Percentiles rank a stretch among this genome's conserved stretches.
phyloP scores from a whole-genome alignment of 805 yeast genomes.

The Candida sanyiensis region DNA sequence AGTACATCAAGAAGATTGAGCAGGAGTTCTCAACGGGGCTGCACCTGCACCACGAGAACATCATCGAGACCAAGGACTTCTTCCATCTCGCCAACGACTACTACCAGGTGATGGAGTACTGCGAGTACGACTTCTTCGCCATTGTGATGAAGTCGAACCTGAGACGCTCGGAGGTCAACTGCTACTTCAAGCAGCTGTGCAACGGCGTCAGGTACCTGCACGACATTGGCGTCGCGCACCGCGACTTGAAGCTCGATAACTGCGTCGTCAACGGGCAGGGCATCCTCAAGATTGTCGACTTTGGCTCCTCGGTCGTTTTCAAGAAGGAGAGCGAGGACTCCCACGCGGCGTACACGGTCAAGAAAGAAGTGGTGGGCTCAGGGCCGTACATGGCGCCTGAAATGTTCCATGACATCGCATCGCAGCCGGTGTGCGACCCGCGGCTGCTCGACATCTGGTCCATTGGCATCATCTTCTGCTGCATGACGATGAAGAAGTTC shows the following conservation, averaged over 20 bases:
- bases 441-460: slow-evolving; percentile 82
- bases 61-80: slow-evolving; percentile 65
- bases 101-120: slow-evolving; percentile 80
- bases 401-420: slow-evolving; percentile 45
- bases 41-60: slow-evolving; percentile 74
- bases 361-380: slow-evolving; percentile 56
- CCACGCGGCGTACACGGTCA: slow-evolving; percentile 39
- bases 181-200: slow-evolving; percentile 70
- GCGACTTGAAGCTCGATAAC: slow-evolving; percentile 78
- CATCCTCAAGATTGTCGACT: slow-evolving; percentile 71
- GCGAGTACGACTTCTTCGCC: slow-evolving; percentile 79
- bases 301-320: slow-evolving; percentile 80
- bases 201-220: slow-evolving; percentile 72
- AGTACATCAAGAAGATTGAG: slow-evolving; percentile 79
- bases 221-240: slow-evolving; percentile 72
- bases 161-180: slow-evolving; percentile 76
- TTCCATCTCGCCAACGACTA: slow-evolving; percentile 49
- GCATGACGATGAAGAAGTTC: slow-evolving; percentile 78
- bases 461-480: slow-evolving; percentile 75
- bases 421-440: slow-evolving; percentile 49
- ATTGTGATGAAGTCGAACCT: slow-evolving; percentile 83
- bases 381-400: slow-evolving; percentile 88
- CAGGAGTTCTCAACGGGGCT: slow-evolving; percentile 88
- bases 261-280: slow-evolving; percentile 75
- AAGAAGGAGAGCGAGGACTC: slow-evolving; percentile 60